A percentile compares a stretch with the other conserved stretches of the same genome.
Conservation (phyloP, 2,329 filamentous ascomycete genomes). For the Eutypella sp. region DNA sequence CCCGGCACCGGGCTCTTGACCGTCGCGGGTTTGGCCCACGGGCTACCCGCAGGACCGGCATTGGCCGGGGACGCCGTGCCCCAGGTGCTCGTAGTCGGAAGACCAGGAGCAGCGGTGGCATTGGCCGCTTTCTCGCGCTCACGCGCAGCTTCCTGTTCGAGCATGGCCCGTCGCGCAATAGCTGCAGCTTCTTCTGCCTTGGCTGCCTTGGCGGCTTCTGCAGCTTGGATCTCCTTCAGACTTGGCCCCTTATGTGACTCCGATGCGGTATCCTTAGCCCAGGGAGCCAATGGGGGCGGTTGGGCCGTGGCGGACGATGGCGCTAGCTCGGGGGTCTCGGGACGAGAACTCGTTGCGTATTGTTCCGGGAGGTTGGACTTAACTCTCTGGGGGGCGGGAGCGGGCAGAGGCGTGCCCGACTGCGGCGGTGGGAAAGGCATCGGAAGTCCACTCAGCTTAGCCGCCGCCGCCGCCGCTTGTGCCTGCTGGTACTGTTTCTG, state of each 20-base stretch:
- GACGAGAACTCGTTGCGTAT: slow-evolving; percentile 59
- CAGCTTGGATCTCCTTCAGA: slow-evolving; percentile 93
- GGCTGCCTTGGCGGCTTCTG: slow-evolving; percentile 87
- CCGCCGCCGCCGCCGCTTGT: slow-evolving; percentile 38
- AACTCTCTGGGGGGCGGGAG: slow-evolving; percentile 81
- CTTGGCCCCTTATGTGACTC: slow-evolving; percentile 77
- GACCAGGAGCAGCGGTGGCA: slow-evolving; percentile 65
- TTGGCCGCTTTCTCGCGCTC: slow-evolving; percentile 58
- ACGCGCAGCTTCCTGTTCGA: slow-evolving; percentile 71
- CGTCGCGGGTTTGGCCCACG: slow-evolving; percentile 62
- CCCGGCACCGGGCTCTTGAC: slow-evolving; percentile 33
- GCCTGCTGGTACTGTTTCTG: slow-evolving; percentile 63
- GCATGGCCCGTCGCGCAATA: slow-evolving; percentile 68
- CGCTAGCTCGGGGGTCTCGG: slow-evolving; percentile 64
- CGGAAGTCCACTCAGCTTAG: slow-evolving; percentile 65
- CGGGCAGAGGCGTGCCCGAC: slow-evolving; percentile 76
- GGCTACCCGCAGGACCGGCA: slow-evolving; percentile 45
- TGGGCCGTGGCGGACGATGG: slow-evolving; percentile 34
- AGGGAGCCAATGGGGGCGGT: slow-evolving; percentile 78
- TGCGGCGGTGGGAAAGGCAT: slow-evolving; percentile 69
- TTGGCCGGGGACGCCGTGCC: slow-evolving; percentile 70
- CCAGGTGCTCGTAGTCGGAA: slow-evolving; percentile 89
- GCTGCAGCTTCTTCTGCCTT: slow-evolving; percentile 79
- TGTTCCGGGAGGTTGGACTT: slow-evolving; percentile 78
- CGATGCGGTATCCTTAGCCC: slow-evolving; percentile 79